Evolutionary conservation across 495 filamentous ascomycete species (phyloP), one percentile per base, ranked within the genome.

Genomic region (Daldinia vernicosa): DNA sequence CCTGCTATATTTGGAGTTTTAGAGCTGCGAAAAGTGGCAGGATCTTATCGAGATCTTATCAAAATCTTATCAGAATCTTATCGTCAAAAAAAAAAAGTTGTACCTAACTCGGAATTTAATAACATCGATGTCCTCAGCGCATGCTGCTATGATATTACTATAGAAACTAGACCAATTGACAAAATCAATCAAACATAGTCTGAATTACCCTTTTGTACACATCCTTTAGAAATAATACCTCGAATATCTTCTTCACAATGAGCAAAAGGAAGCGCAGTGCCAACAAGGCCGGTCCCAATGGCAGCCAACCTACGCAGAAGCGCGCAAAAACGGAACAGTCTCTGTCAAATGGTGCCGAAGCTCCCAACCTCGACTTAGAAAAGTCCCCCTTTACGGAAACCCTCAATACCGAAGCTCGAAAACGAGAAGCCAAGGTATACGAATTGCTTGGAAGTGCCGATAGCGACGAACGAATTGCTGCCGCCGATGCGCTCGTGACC

Each of bases 361-460:
- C 71, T 12, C 47, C 67, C 3, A 55, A 73, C 4, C 67, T 75
- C 24, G 75, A 75, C 22, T 77, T 82, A 71, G 80, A 82, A 56
- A 82, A 81, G 28, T 71, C 77, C 19, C 78, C 81, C 0, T 84
- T 87, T 72, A 57, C 79, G 62, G 82, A 85, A 39, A 77, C 80
- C 22, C 75, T 77, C 12, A 80, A 70, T 37, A 76, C 75, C 61
- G 80, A 80, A 30, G 80, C 83, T 60, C 79, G 81, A 67, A 81
- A 78, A 62, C 70, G 83, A 11, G 86, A 88, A 70, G 80, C 82
- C 2, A 68, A 78, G 22, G 76, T 88, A 9, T 88, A 88, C 76
- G 79, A 87, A 17, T 70, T 80, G 6, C 82, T 88, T 1, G 80
- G 81, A 9, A 86, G 84, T 56, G 84, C 86, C 64, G 84, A 85